Conservation (phyloP, 805 yeast genomes). For the Grigorovia jiainica region DNA sequence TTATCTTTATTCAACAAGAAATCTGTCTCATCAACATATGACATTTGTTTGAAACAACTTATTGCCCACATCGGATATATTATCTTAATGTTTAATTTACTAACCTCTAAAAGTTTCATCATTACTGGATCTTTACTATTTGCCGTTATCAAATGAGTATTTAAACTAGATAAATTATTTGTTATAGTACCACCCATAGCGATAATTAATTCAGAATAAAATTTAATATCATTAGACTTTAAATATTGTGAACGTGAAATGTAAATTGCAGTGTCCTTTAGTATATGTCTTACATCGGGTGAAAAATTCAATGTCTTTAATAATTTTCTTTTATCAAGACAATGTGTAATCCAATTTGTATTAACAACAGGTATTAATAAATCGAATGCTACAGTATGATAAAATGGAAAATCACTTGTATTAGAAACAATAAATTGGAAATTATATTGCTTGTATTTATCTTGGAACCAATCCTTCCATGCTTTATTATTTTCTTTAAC, state of each 20-base stretch:
- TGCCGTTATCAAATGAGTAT: constrained; percentile 70
- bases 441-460: constrained; percentile 8
- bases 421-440: constrained; percentile 21
- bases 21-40: constrained; percentile 47
- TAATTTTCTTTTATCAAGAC: constrained; percentile 15
- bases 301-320: constrained; percentile 35
- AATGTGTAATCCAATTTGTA: constrained; percentile 20
- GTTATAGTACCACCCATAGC: constrained; percentile 72
- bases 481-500: neutral
- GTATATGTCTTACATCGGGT: constrained; percentile 59
- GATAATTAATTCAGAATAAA: constrained; percentile 46
- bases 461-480: constrained; percentile 8
- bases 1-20: too few species aligned
- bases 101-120: constrained; percentile 25
- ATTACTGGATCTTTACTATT: constrained; percentile 17
- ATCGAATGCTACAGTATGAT: constrained; percentile 20
- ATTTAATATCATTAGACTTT: constrained; percentile 57
- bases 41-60: constrained; percentile 48
- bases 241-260: constrained; percentile 18
- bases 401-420: constrained; percentile 20
- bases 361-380: constrained; percentile 24
- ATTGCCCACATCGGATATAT: constrained; percentile 79
- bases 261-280: constrained; percentile 54
- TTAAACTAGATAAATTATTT: constrained; percentile 51
- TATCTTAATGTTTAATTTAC: constrained; percentile 31